Conservation (phyloP, 1,284 basidiomycete species). For the Flammula alnicola region DNA sequence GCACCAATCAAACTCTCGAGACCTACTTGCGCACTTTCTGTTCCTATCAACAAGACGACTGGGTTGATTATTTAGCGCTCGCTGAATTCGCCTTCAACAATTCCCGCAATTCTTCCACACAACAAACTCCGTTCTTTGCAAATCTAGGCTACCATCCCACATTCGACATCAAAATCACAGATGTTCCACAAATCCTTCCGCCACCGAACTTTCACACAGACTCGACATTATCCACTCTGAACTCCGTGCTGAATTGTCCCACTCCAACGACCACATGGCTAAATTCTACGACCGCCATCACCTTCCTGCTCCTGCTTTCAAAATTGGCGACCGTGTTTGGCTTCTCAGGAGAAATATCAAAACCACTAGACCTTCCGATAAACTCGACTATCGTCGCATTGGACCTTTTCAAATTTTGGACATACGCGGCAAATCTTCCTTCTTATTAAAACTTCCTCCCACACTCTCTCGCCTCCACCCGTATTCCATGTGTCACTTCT, state of each 20-base stretch:
- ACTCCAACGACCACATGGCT: slow-evolving; percentile 28
- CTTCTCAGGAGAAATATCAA: slow-evolving; percentile 38
- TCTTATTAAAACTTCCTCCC: slow-evolving; percentile 36
- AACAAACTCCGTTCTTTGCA: slow-evolving; percentile 38
- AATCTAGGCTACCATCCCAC: slow-evolving; percentile 19
- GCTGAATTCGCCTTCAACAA: slow-evolving; percentile 55
- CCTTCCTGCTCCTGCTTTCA: slow-evolving; percentile 30
- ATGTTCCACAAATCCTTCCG: slow-evolving; percentile 13
- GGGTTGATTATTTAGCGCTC: slow-evolving; percentile 45
- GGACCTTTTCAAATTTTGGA: slow-evolving; percentile 42
- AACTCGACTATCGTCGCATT: slow-evolving; percentile 39
- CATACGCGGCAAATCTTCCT: slow-evolving; percentile 27
- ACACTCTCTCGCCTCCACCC: slow-evolving; percentile 37
- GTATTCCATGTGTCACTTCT: slow-evolving; percentile 48
- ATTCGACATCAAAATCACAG: slow-evolving; percentile 10
- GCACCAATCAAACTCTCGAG: slow-evolving; percentile 48
- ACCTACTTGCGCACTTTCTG: slow-evolving; percentile 40
- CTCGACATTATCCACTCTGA: slow-evolving; percentile 12
- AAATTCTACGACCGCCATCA: slow-evolving; percentile 29
- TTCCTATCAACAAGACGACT: slow-evolving; percentile 49
- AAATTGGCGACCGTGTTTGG: slow-evolving; percentile 40
- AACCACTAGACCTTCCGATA: slow-evolving; percentile 41
- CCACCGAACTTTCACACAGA: slow-evolving; percentile 33
- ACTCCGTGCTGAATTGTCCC: slow-evolving; percentile 9
- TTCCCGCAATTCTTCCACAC: slow-evolving; percentile 36